These are phyloP conservation scores for Hortiboletus rubellus DNA, from an alignment of 1,284 basidiomycete species.

Conservation along the genomic window DNA sequence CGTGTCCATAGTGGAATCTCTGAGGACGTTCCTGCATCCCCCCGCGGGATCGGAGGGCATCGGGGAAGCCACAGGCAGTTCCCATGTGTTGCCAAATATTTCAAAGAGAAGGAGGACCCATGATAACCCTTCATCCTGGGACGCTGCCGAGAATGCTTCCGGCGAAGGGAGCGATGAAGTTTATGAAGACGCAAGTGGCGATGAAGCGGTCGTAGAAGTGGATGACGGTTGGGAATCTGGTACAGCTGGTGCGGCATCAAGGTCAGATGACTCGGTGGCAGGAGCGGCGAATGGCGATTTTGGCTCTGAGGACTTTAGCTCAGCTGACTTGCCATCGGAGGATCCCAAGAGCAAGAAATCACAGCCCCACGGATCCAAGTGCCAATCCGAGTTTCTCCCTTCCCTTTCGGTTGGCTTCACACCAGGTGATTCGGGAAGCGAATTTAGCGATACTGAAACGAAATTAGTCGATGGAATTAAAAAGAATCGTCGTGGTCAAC, in stretches of 20 bases:
- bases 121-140: background rate
- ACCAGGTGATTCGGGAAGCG: conserved; percentile 77
- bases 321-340: conserved; percentile 12
- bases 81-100: background rate
- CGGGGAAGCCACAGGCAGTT: background rate
- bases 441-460: conserved; percentile 70
- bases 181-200: conserved; percentile 23
- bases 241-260: conserved; percentile 38
- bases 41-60: background rate
- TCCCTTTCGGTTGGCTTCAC: conserved; percentile 85
- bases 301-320: conserved; percentile 25
- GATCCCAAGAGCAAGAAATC: conserved; percentile 11
- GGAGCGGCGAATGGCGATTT: conserved; percentile 35
- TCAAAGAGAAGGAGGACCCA: conserved; percentile 12
- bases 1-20: conserved; percentile 49
- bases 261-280: conserved; percentile 44
- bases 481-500: conserved; percentile 91
- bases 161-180: conserved; percentile 35
- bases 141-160: conserved; percentile 22
- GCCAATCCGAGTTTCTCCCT: conserved; percentile 82
- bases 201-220: conserved; percentile 29
- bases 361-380: conserved; percentile 18
- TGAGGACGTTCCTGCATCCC: conserved; percentile 48
- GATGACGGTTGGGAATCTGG: conserved; percentile 65
- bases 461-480: conserved; percentile 56